phyloP scores from a whole-genome alignment of 176 grass and related monocot species.

The Dendrocalamus sinicus region DNA sequence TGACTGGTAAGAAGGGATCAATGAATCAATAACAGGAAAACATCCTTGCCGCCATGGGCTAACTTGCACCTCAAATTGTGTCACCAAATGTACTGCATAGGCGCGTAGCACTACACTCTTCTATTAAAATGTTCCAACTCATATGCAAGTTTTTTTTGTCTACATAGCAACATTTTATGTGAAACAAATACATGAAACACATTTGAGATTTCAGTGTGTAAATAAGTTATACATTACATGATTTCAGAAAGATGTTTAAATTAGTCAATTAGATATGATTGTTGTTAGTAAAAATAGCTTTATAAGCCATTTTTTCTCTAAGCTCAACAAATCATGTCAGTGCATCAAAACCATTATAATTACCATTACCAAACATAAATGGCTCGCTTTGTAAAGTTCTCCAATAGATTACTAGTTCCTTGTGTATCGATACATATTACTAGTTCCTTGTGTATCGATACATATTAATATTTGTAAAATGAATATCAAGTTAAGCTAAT shows the following conservation, averaged over 20 bases:
- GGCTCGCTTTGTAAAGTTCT: neutral
- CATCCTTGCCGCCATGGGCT: too few relatives aligned
- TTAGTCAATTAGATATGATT: slow-evolving; percentile 10
- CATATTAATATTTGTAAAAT: slow-evolving; percentile 2
- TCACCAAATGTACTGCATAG: neutral
- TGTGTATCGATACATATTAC: neutral
- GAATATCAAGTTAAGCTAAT: neutral
- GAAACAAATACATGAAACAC: neutral
- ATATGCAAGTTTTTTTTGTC: neutral
- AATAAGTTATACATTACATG: slow-evolving; percentile 14
- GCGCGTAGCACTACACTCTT: too few relatives aligned
- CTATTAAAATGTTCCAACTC: neutral
- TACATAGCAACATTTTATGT: neutral
- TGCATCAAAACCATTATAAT: neutral
- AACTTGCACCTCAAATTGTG: slow-evolving; percentile 14
- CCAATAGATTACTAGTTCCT: neutral
- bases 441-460: neutral
- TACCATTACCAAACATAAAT: neutral
- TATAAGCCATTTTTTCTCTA: neutral
- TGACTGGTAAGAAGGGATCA: slow-evolving; percentile 67
- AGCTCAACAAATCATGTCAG: neutral
- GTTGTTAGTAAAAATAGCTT: neutral
- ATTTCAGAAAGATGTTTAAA: slow-evolving; percentile 11
- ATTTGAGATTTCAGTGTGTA: slow-evolving; percentile 13
- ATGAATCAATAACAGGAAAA: slow-evolving; percentile 37